Percentiles rank a stretch among this genome's conserved stretches.
Conservation (phyloP, 2,329 filamentous ascomycete species). For the Claviceps africana region DNA sequence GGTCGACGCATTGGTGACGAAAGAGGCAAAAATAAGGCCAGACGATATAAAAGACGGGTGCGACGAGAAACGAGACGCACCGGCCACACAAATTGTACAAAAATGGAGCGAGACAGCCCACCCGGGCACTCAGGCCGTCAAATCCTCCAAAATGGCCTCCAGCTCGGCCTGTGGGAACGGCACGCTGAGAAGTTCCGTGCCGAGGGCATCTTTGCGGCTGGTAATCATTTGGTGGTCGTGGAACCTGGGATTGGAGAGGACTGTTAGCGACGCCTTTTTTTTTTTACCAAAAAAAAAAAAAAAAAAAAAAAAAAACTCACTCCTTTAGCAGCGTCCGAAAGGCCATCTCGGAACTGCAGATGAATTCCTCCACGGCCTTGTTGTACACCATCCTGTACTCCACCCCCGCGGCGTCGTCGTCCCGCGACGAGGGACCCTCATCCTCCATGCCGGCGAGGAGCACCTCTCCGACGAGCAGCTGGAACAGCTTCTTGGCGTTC, state of each 20-base stretch:
- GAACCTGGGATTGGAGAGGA: constrained; percentile 57
- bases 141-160: constrained; percentile 74
- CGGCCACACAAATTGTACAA: no score
- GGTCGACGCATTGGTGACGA: no score
- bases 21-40: no score
- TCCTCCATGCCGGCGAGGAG: constrained; percentile 51
- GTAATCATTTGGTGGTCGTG: constrained; percentile 97
- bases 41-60: no score
- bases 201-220: constrained; percentile 69
- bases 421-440: constrained; percentile 27
- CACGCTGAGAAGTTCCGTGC: constrained; percentile 72
- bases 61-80: no score
- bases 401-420: constrained; percentile 48
- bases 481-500: constrained; percentile 79
- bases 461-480: constrained; percentile 72
- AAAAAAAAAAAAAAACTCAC: constrained; percentile 29
- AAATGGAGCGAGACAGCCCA: no score
- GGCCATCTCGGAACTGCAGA: constrained; percentile 90
- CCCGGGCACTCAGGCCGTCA: constrained; percentile 15
- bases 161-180: constrained; percentile 81
- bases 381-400: constrained; percentile 89
- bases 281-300: background rate
- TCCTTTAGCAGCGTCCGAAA: constrained; percentile 91
- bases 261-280: no score
- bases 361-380: constrained; percentile 92